Conservation (phyloP, 345 rosid genomes). For the Citrus cavaleriei region DNA sequence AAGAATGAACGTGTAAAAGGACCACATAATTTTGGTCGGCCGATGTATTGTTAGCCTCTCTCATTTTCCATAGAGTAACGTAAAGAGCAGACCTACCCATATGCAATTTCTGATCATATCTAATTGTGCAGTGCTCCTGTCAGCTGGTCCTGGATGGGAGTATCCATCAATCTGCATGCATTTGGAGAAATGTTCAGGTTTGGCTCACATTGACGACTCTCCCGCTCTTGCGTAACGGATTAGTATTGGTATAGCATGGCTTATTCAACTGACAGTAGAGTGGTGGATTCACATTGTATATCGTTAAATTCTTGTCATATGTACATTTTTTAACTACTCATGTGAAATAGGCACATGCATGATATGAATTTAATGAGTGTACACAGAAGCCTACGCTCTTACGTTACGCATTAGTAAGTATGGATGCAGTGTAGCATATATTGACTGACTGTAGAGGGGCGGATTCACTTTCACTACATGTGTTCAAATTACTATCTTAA, state of each 20-base stretch:
- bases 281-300: neutral
- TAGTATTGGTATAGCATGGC: neutral
- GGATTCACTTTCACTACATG: too few relatives aligned
- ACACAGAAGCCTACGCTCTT: too few relatives aligned
- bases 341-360: too few relatives aligned
- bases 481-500: too few relatives aligned
- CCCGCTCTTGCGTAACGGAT: neutral
- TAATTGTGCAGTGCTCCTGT: neutral
- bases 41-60: conserved; percentile 15
- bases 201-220: neutral
- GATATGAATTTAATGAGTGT: too few relatives aligned
- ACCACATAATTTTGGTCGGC: conserved; percentile 2
- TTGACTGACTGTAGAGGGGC: too few relatives aligned
- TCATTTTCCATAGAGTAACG: neutral
- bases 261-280: neutral
- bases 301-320: too few relatives aligned
- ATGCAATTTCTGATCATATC: neutral
- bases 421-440: too few relatives aligned
- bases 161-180: neutral
- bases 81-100: neutral
- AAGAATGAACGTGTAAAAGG: neutral
- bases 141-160: neutral
- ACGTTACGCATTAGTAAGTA: too few relatives aligned
- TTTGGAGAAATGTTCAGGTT: neutral
- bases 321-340: too few relatives aligned